Evolutionary conservation across 257 asterid species (phyloP), one percentile per base, ranked within the genome.

Genomic region (Solanum medicagineum): DNA sequence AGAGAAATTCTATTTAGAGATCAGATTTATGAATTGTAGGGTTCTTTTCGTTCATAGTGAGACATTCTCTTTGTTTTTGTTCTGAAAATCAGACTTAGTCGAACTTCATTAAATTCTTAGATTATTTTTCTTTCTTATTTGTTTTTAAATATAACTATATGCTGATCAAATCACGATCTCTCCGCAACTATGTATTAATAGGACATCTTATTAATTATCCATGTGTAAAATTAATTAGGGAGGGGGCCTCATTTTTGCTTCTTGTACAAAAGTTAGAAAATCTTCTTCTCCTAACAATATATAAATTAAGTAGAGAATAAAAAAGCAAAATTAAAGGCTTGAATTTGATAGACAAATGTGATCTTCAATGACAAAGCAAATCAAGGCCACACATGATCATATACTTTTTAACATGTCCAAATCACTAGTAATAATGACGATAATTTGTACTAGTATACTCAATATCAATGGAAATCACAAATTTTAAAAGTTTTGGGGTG

Each of bases 401-500:
- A 42, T 51, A 70, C 85, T 26, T 81, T 88, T 71, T 56, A 73
- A 56, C 57, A 73, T 73, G 81, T 87, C 45, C 86, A 42, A 87
- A 89, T 85, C 80, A 88, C 82, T 53, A 19, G 87, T 66, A 90
- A 91, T 91, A 89, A 92, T 92, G 85, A 84, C 36, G 49, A 73
- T 51, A 65, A 24, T 66, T 66, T 70, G 71, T 75, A 56, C 69
- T 66, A 26, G 20, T 63, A 36, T 36, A 26, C 44, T 45, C 85
- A 86, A 80, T 86, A 89, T 86, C 85, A 57, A 20, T 44, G 8
- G 10, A 13, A 86, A 77, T 80, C 70, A 20, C 62, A 63, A 74
- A 83, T 44, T 70, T 73, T 45, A 12, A 3, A 73, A 73, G 81
- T 45, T 14, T 73, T 11, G 36, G 81, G 68, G 77, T 55, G 87